Conservation (phyloP, 345 rosid species). For the Dipteronia sinensis region DNA sequence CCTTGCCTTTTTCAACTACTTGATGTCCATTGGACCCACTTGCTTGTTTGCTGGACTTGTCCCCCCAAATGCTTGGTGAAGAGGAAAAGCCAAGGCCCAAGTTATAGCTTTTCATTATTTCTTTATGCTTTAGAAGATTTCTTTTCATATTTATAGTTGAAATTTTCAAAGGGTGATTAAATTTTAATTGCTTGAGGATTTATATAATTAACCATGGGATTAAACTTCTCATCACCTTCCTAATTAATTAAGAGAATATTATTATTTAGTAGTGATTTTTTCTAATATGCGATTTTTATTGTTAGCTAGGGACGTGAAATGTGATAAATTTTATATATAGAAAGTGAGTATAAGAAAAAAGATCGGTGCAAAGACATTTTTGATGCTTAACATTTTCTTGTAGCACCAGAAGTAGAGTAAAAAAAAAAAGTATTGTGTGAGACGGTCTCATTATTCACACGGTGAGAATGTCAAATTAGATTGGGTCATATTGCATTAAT, state of each 20-base stretch:
- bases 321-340: background rate
- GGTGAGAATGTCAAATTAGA: too few species aligned
- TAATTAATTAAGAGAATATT: too few species aligned
- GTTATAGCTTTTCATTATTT: background rate
- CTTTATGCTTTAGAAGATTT: background rate
- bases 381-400: background rate
- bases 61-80: background rate
- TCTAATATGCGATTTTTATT: too few species aligned
- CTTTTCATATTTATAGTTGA: too few species aligned
- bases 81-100: background rate
- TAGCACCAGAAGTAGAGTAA: background rate
- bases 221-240: too few species aligned
- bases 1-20: slow-evolving; percentile 24
- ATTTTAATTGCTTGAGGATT: too few species aligned
- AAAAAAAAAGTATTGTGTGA: too few species aligned
- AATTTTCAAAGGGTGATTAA: too few species aligned
- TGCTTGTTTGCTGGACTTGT: background rate
- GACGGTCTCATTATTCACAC: too few species aligned
- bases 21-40: slow-evolving; percentile 11
- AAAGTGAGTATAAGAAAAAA: background rate
- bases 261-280: too few species aligned
- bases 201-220: too few species aligned
- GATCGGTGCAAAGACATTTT: background rate
- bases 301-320: background rate
- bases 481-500: too few species aligned